Base-by-base conservation (phyloP, 345 rosid species). In the Sonneratia caseolaris region DNA sequence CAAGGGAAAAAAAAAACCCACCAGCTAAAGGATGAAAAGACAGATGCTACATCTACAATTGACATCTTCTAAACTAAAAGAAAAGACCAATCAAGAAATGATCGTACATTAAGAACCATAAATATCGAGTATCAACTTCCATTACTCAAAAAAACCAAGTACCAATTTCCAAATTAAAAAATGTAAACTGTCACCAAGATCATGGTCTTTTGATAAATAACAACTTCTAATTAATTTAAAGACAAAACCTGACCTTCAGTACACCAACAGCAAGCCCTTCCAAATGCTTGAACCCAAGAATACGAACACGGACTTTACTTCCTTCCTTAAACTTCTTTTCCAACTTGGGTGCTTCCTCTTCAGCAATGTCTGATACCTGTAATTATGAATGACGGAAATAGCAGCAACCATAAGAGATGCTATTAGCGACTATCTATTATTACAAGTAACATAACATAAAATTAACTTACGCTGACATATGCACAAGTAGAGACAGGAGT, bases 231-330 rank as follows among this genome's bases (percentile, higher is more conserved):
- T 19, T 57, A 70, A 32, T 5, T 37, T 62, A 36, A 37, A 61
- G 64, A 27, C 51, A 8, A 64, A 59, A 68, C 35, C 22, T 4
- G 66, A 94, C 99, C 99, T 95, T 95, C 84, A 90, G 69, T 74
- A 82, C 83, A 76, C 99, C 99, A 35, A 85, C 82, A 21, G 97
- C 97, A 82, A 92, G 84, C 81, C 99, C 99, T 79, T 95, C 99
- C 87, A 95, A 82, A 80, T 82, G 97, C 83, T 83, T 88, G 74
- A 81, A 84, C 51, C 97, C 96, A 68, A 89, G 87, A 78, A 95
- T 79, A 78, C 99, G 89, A 75, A 86, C 91, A 76, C 99, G 99
- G 76, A 92, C 89, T 70, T 36, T 68, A 68, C 78, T 86, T 71
- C 97, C 97, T 78, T 86, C 97, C 80, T 78, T 95, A 38, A 79